These are phyloP conservation scores for Jaapia argillacea DNA, from an alignment of 768 basidiomycete genomes.

Conservation along the genomic window DNA sequence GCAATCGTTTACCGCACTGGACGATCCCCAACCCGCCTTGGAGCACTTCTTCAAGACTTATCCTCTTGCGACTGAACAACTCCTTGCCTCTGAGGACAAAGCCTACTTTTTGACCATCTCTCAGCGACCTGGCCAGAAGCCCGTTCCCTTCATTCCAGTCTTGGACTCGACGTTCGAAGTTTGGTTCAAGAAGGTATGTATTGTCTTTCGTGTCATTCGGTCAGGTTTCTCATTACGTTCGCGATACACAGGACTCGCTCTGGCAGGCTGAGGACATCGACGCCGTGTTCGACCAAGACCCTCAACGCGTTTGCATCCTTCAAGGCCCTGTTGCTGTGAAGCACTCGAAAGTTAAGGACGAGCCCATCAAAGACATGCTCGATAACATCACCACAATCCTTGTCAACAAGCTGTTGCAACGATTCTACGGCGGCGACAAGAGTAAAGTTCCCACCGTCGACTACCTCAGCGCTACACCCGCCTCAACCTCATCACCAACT, in stretches of 20 bases:
- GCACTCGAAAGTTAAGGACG: slow-evolving; percentile 80
- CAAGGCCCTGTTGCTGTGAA: slow-evolving; percentile 95
- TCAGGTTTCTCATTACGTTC: slow-evolving; percentile 5
- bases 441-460: slow-evolving; percentile 71
- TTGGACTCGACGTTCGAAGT: slow-evolving; percentile 91
- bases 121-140: slow-evolving; percentile 95
- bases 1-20: slow-evolving; percentile 73
- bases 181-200: slow-evolving; percentile 96
- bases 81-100: slow-evolving; percentile 87
- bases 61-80: slow-evolving; percentile 70
- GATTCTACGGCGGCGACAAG: slow-evolving; percentile 68
- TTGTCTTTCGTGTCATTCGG: background rate
- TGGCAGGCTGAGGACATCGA: slow-evolving; percentile 99
- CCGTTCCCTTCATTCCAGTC: slow-evolving; percentile 95
- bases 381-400: slow-evolving; percentile 79
- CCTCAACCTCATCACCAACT: slow-evolving; percentile 14
- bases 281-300: slow-evolving; percentile 97
- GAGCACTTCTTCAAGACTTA: slow-evolving; percentile 80
- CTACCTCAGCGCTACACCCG: slow-evolving; percentile 59
- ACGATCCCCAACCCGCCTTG: slow-evolving; percentile 74
- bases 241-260: slow-evolving; percentile 78
- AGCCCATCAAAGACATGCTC: slow-evolving; percentile 87
- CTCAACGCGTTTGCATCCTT: slow-evolving; percentile 94
- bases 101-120: slow-evolving; percentile 94
- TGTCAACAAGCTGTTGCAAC: slow-evolving; percentile 67